Conservation (phyloP, 2,329 filamentous ascomycete species). For the Arthrobotrys conoides region DNA sequence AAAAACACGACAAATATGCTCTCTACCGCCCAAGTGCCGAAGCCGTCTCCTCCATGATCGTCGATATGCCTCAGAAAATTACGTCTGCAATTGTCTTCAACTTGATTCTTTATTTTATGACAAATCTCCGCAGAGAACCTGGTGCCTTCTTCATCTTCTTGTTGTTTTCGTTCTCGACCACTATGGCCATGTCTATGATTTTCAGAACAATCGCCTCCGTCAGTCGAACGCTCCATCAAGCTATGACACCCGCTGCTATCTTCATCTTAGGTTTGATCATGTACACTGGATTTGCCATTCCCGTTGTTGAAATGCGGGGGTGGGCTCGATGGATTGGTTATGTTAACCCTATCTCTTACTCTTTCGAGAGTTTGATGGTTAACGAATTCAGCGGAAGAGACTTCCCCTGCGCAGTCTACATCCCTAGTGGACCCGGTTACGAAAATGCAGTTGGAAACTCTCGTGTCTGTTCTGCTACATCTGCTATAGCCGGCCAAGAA, state of each 20-base stretch:
- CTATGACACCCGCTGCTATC: constrained; percentile 74
- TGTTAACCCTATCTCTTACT: constrained; percentile 78
- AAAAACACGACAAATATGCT: constrained; percentile 88
- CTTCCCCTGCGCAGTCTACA: constrained; percentile 73
- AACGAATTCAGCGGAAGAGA: constrained; percentile 82
- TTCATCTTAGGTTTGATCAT: constrained; percentile 77
- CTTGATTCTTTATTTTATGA: constrained; percentile 86
- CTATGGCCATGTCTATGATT: constrained; percentile 85
- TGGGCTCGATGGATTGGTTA: constrained; percentile 90
- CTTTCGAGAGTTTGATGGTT: constrained; percentile 83
- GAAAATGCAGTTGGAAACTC: constrained; percentile 64
- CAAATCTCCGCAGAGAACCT: constrained; percentile 80
- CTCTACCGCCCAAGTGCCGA: constrained; percentile 91
- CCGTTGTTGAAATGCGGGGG: constrained; percentile 78
- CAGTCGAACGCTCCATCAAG: constrained; percentile 77
- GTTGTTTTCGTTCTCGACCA: constrained; percentile 80
- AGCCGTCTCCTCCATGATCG: constrained; percentile 87
- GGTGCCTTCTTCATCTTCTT: constrained; percentile 89
- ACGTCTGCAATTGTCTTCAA: constrained; percentile 83
- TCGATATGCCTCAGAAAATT: constrained; percentile 87
- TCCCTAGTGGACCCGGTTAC: constrained; percentile 70
- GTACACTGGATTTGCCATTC: constrained; percentile 73
- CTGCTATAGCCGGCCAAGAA: constrained; percentile 72
- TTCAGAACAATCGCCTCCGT: constrained; percentile 84
- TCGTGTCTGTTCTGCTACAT: constrained; percentile 74